Evolutionary conservation across 768 basidiomycete species (phyloP), one percentile per base, ranked within the genome.

Genomic region (Leccinum ochraceum): DNA sequence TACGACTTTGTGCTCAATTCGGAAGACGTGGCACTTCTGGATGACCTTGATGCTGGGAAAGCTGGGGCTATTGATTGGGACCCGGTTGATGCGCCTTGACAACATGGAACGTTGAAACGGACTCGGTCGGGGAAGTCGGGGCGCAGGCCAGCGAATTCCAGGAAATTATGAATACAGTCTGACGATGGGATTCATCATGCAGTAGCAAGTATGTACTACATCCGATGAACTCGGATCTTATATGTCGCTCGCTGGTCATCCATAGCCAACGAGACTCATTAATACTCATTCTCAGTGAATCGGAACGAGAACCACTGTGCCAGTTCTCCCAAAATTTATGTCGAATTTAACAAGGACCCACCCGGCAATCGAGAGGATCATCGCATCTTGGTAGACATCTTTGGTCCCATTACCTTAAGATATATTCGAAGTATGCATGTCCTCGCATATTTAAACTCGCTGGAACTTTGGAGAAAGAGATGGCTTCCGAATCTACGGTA

Each of bases 51-150:
- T 69, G 75, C 78, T 54, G 95, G 91, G 0, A 80, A 86, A 54
- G 81, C 78, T 0, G 94, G 94, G 3, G 85, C 89, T 0, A 75
- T 90, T 49, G 87, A 83, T 62, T 96, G 94, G 95, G 92, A 96
- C 68, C 92, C 93, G 6, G 83, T 94, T 30, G 80, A 90, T 64
- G 69, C 67, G 8, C 63, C 74, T 22, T 74, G 69, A 74, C 51
- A 20, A 11, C 6, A 46, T 46, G 20, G 44, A 46, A 20, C n/a
- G n/a, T 20, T 20, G 42, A 44, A 34, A 52, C n/a, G 66, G 66
- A 17, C 69, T 51, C 62, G 20, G 37, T 28, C n/a, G 34, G 34
- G 32, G 53, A 20, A 20, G 34, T 28, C n/a, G 46, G 34, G 28
- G 51, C 16, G 46, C 6, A 0, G 22, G 22, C 2, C 2, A 24